phyloP scores from a whole-genome alignment of 2,329 filamentous ascomycete species.

The Diaporthe citri region DNA sequence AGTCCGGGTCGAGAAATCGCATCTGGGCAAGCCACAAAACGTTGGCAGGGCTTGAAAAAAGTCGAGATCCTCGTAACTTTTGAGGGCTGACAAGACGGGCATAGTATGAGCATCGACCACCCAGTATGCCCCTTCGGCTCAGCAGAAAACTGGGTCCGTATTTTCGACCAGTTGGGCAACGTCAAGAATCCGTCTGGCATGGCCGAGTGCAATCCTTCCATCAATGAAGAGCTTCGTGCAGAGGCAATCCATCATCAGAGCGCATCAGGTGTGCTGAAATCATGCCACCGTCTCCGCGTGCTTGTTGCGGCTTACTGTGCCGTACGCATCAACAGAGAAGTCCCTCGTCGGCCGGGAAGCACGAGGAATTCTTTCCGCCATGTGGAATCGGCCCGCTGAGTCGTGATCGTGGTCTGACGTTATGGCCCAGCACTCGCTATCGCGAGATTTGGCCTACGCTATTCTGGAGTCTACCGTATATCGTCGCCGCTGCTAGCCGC shows the following conservation, averaged over 20 bases:
- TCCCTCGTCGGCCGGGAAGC: neutral
- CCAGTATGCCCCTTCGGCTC: neutral
- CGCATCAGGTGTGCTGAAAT: neutral
- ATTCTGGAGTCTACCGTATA: neutral
- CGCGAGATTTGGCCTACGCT: constrained; percentile 17
- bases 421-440: constrained; percentile 9
- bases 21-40: neutral
- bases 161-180: neutral
- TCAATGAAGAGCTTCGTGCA: neutral
- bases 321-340: neutral
- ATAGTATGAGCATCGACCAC: constrained; percentile 1
- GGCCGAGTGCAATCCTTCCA: neutral
- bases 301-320: neutral
- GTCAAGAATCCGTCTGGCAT: neutral
- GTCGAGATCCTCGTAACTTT: neutral
- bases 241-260: neutral
- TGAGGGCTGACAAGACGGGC: neutral
- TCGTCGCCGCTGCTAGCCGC: constrained; percentile 32
- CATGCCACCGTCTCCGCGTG: neutral
- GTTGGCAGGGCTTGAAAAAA: neutral
- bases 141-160: constrained; percentile 24
- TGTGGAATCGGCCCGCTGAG: constrained; percentile 8
- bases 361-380: constrained; percentile 22
- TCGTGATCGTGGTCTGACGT: constrained; percentile 26
- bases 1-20: neutral